Conservation (phyloP, 1,284 basidiomycete species). For the Ustilago lituana region DNA sequence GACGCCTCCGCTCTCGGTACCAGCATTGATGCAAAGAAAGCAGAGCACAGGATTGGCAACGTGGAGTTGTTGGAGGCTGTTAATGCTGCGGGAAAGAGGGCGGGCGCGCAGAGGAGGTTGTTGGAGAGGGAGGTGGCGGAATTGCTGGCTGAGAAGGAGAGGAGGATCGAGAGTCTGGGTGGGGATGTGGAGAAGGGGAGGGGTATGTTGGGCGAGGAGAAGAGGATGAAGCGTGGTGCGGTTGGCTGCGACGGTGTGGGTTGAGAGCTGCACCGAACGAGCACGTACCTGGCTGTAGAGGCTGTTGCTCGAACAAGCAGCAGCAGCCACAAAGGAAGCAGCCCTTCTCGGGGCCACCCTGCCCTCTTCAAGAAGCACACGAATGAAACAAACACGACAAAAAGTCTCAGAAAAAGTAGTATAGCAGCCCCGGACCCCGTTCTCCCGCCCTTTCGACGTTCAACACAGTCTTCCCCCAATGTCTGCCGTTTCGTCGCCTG, state of each 20-base stretch:
- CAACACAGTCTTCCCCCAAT: constrained; percentile 8
- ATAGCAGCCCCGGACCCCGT: too few relatives aligned
- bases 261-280: too few relatives aligned
- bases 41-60: constrained; percentile 25
- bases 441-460: background rate
- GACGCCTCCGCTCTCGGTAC: constrained; percentile 27
- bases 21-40: background rate
- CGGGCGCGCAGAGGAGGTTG: constrained; percentile 45
- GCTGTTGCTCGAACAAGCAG: too few relatives aligned
- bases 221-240: constrained; percentile 43
- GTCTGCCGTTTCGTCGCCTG: constrained; percentile 1
- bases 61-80: constrained; percentile 46
- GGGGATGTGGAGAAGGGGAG: constrained; percentile 46
- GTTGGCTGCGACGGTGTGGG: constrained; percentile 61
- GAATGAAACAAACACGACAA: constrained; percentile 1
- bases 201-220: constrained; percentile 42
- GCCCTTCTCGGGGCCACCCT: too few relatives aligned
- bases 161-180: constrained; percentile 31
- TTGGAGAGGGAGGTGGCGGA: constrained; percentile 53
- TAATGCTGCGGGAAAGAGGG: constrained; percentile 41
- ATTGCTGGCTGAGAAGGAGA: constrained; percentile 47
- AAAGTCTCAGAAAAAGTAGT: too few relatives aligned
- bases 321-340: too few relatives aligned
- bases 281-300: too few relatives aligned
- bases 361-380: constrained; percentile 19